These are phyloP conservation scores for Lyophyllum atratum DNA, from an alignment of 768 basidiomycete genomes.

Conservation along the genomic window DNA sequence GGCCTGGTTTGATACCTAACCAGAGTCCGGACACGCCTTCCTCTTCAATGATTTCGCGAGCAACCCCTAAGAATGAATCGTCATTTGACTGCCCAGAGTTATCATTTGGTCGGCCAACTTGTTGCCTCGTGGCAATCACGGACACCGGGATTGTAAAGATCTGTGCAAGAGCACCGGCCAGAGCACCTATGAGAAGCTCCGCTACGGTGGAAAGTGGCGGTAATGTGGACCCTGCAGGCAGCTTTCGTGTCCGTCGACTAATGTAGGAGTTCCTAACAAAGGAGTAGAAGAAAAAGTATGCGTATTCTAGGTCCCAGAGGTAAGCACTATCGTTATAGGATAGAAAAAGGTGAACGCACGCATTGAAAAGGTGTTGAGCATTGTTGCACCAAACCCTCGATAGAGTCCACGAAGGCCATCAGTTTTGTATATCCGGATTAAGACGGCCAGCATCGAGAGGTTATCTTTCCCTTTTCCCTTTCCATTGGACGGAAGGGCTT, in stretches of 20 bases:
- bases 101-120: conserved; percentile 59
- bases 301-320: conserved; percentile 69
- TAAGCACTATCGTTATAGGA: neutral
- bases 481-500: conserved; percentile 60
- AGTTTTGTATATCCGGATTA: conserved; percentile 71
- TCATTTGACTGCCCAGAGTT: conserved; percentile 37
- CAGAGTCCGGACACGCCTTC: conserved; percentile 88
- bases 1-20: conserved; percentile 88
- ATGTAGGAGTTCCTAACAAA: conserved; percentile 84
- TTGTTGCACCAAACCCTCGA: conserved; percentile 91
- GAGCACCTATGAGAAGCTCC: conserved; percentile 86
- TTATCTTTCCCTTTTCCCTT: conserved; percentile 56
- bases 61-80: conserved; percentile 80
- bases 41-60: conserved; percentile 83
- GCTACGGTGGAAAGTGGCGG: conserved; percentile 70
- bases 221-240: conserved; percentile 60
- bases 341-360: conserved; percentile 55
- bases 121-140: conserved; percentile 97
- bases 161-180: conserved; percentile 93
- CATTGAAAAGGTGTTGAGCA: conserved; percentile 98
- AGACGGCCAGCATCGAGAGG: conserved; percentile 61
- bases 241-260: conserved; percentile 61
- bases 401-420: conserved; percentile 87
- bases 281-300: conserved; percentile 99
- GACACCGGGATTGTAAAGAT: conserved; percentile 98